Evolutionary conservation across 1,284 basidiomycete genomes (phyloP), one percentile per base, ranked within the genome.

Genomic region (Volvariella volvacea): DNA sequence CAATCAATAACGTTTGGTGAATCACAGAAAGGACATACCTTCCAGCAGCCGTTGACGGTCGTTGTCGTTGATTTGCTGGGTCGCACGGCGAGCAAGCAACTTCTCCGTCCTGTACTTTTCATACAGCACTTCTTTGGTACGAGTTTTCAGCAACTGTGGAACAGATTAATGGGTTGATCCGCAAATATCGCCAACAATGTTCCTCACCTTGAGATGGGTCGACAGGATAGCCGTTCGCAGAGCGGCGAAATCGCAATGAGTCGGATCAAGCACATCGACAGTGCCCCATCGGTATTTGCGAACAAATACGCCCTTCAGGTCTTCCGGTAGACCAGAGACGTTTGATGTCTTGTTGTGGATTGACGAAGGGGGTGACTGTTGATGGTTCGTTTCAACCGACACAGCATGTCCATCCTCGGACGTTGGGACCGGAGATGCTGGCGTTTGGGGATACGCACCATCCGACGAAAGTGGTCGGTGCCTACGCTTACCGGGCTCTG

Each of bases 51-150:
- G 73, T 55, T 79, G 74, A 50, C 79, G 71, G 57, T 87, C 77
- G 49, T 80, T 80, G 43, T 85, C 81, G 45, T 80, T 78, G 54
- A 89, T 87, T 51, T 81, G 76, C 53, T 73, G 71, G 22, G 88
- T 89, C 20, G 85, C 87, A 48, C 88, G 80, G 50, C 87, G 74
- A 22, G 85, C 86, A 15, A 91, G 76, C 45, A 91, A 73, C 62
- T 89, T 89, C 68, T 91, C 86, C 1, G 87, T 90, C 55, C 88
- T 73, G 62, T 78, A 91, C 55, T 78, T 83, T 66, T 91, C 88
- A 59, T 91, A 91, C 59, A 90, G 63, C 45, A 88, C 85, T 57
- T 91, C 86, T 54, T 80, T 83, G 36, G 88, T 89, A 48, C 80
- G 78, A 43, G 70, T 77, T 65, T 88, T 90, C 46, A 91, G 69